Base-by-base conservation (phyloP, 495 filamentous ascomycete species). In the Chaetomidium leptoderma region DNA sequence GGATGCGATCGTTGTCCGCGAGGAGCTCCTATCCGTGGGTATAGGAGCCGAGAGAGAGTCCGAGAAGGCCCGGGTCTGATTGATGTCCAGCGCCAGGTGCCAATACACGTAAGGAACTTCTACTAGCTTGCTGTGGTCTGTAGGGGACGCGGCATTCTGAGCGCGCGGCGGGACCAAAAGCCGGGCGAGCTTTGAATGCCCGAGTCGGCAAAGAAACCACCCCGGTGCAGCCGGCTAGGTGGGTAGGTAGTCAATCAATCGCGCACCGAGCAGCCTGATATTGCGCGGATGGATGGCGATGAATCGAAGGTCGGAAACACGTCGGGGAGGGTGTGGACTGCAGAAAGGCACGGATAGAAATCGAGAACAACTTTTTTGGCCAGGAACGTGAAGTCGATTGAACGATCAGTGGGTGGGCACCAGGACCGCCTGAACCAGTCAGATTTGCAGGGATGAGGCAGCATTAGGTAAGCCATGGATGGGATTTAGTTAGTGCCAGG, bases 1-100 rank as follows among this genome's bases (percentile, higher is more conserved):
- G 19, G 50, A 49, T 39, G 21, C 11, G 21, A 39, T 16, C 56
- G 58, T 58, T 64, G 55, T 35, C 44, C 37, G 46, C 29, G 19
- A 48, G 6, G 35, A 53, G 51, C 45, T 50, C 26, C 30, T 40
- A 13, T 24, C 21, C 26, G 10, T 29, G 43, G 21, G 45, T 42
- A 32, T 40, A 32, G 54, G 42, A 49, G 45, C 44, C 24, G 17
- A 32, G 4, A 19, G 19, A n/a, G n/a, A n/a, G n/a, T n/a, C n/a
- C n/a, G n/a, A n/a, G n/a, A n/a, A n/a, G n/a, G n/a, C n/a, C n/a
- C n/a, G 10, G 16, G 13, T 26, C 23, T 19, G 26, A 21, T n/a
- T 23, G 52, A 13, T 23, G 14, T 24, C 39, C 19, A 48, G 35
- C 11, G 33, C 24, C 32, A 23, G 23, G 16, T 9, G 52, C 17